phyloP scores from a whole-genome alignment of 768 basidiomycete genomes.

The Guyanaporus albipodus region DNA sequence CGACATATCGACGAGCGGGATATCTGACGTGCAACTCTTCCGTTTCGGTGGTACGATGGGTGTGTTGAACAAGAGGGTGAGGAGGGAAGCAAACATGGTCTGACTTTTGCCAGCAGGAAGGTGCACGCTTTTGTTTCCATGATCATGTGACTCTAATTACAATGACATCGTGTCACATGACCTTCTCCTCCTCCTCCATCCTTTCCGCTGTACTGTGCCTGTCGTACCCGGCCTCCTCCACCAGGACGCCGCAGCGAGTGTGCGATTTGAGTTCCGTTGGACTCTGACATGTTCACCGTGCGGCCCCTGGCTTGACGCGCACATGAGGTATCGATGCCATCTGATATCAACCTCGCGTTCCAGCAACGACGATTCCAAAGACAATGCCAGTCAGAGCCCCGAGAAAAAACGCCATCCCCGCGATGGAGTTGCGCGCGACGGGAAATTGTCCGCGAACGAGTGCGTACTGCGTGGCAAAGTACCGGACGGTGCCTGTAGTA shows the following conservation, averaged over 20 bases:
- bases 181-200: too few species aligned
- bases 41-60: conserved; percentile 14
- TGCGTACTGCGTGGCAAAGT: conserved; percentile 49
- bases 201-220: too few species aligned
- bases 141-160: conserved; percentile 12
- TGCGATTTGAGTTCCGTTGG: too few species aligned
- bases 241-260: too few species aligned
- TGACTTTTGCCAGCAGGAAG: neutral
- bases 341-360: conserved; percentile 5
- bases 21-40: neutral
- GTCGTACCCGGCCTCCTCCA: too few species aligned
- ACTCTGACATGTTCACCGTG: too few species aligned
- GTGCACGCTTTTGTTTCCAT: neutral
- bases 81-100: conserved; percentile 12
- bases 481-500: conserved; percentile 44
- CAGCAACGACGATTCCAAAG: conserved; percentile 41
- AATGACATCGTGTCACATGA: too few species aligned
- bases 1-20: conserved; percentile 21
- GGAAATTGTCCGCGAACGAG: conserved; percentile 51
- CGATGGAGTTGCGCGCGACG: conserved; percentile 44
- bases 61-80: conserved; percentile 21
- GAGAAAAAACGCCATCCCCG: conserved; percentile 39
- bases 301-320: too few species aligned
- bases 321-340: neutral
- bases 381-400: conserved; percentile 39